Base-by-base conservation (phyloP, 257 asterid genomes). In the Salvia miltiorrhiza region DNA sequence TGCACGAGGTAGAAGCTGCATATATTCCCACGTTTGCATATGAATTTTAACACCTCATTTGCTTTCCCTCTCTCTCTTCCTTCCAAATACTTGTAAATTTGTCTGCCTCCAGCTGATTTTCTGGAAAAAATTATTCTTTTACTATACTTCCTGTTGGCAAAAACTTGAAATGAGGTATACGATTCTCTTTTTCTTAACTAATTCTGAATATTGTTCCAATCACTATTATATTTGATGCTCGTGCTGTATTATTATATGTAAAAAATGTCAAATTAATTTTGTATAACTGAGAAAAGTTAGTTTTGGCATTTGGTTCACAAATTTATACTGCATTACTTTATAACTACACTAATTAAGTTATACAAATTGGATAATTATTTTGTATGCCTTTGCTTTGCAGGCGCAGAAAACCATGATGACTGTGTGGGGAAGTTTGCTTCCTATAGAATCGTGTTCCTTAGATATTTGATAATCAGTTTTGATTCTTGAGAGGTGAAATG, bases 11-110 rank as follows among this genome's bases (percentile, higher is more conserved):
- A n/a, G n/a, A n/a, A 73, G 73, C 47, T 73, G 79, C 77, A 84
- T 76, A 81, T 80, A 71, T 70, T 20, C 79, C 84, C 89, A 86
- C 93, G 90, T 88, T 63, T 67, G 91, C 87, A 73, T 16, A 69
- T 62, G 21, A 76, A 83, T 90, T 79, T 88, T 83, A 88, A 84
- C 88, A 84, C 84, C 82, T 83, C 79, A 63, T 33, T 20, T 17
- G 2, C 65, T 55, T 45, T 48, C 7, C 24, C 57, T 19, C 28
- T 14, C 32, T 60, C 60, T 52, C 63, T 40, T 63, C 53, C 60
- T 57, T 69, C 11, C 56, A 53, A 73, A 65, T 48, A 63, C 72
- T 50, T 53, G 14, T 48, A 21, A 52, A 37, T 47, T 69, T 63
- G n/a, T 28, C 2, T 54, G 10, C 45, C 14, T 35, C 50, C 41